Percentiles rank a stretch among this genome's conserved stretches.
phyloP scores from a whole-genome alignment of 495 filamentous ascomycete species.

The Penicillium bialowiezense region DNA sequence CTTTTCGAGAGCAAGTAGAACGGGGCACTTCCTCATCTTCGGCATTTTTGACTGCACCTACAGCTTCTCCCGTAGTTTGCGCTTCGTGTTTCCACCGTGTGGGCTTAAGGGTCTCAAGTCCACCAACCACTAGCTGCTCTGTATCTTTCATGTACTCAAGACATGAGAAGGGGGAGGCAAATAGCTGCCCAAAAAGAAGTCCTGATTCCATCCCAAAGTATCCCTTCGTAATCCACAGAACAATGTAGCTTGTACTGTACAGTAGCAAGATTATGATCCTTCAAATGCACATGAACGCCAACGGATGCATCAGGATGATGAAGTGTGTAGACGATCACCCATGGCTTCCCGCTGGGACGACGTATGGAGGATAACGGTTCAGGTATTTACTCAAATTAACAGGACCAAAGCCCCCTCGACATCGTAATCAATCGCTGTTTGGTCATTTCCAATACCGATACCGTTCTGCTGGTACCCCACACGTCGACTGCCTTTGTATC shows the following conservation, averaged over 20 bases:
- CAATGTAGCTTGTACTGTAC: too few relatives aligned
- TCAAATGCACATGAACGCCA: background rate
- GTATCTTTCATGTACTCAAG: background rate
- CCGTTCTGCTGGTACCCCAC: slow-evolving; percentile 21
- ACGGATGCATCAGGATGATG: slow-evolving; percentile 15
- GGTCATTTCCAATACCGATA: slow-evolving; percentile 8
- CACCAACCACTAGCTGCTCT: background rate
- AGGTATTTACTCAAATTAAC: background rate
- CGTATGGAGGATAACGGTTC: slow-evolving; percentile 1
- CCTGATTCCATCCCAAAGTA: too few relatives aligned
- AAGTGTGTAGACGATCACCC: slow-evolving; percentile 27
- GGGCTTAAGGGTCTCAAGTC: too few relatives aligned
- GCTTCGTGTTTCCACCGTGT: background rate
- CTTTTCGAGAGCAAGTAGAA: background rate
- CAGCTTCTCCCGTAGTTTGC: background rate
- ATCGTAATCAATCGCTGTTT: background rate
- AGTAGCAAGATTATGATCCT: background rate
- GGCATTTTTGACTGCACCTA: background rate
- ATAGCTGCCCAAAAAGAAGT: too few relatives aligned
- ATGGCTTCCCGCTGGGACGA: slow-evolving; percentile 10
- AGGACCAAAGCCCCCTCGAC: background rate
- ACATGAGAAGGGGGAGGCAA: too few relatives aligned
- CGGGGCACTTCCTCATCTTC: background rate
- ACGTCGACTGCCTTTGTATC: slow-evolving; percentile 25
- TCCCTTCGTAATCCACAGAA: too few relatives aligned